Conservation (phyloP, 2,329 filamentous ascomycete species). For the Cladosporium velox region DNA sequence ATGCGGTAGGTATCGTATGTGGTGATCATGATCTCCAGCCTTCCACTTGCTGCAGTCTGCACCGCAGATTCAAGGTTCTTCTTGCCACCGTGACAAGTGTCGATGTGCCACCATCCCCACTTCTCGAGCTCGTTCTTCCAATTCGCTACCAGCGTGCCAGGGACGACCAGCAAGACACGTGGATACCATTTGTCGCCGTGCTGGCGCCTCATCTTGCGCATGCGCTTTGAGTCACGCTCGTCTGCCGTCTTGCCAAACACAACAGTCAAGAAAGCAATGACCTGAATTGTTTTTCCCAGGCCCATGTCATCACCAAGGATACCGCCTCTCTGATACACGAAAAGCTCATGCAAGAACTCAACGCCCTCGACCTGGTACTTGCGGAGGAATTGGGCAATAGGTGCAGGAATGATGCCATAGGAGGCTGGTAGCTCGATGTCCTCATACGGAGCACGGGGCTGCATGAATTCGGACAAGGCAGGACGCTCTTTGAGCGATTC, state of each 20-base stretch:
- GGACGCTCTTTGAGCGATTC: slow-evolving; percentile 70
- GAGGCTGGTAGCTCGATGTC: slow-evolving; percentile 76
- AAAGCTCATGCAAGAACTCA: slow-evolving; percentile 80
- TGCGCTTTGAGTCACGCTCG: slow-evolving; percentile 78
- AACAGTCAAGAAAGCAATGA: slow-evolving; percentile 85
- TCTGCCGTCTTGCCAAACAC: slow-evolving; percentile 95
- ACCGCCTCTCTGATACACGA: slow-evolving; percentile 87
- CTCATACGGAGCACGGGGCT: slow-evolving; percentile 65
- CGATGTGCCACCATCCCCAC: slow-evolving; percentile 96
- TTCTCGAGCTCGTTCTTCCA: slow-evolving; percentile 83
- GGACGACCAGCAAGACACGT: slow-evolving; percentile 80
- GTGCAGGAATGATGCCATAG: slow-evolving; percentile 77
- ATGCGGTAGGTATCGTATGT: slow-evolving; percentile 87
- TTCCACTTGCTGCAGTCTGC: slow-evolving; percentile 68
- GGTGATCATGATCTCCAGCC: slow-evolving; percentile 87
- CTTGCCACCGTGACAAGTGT: slow-evolving; percentile 70
- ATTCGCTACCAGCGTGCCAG: slow-evolving; percentile 83
- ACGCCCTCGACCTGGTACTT: slow-evolving; percentile 89
- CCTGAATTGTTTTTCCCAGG: slow-evolving; percentile 93
- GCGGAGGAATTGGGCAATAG: slow-evolving; percentile 87
- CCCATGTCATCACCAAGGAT: slow-evolving; percentile 98
- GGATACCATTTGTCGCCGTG: slow-evolving; percentile 72
- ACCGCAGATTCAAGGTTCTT: slow-evolving; percentile 54
- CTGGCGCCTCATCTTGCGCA: slow-evolving; percentile 77
- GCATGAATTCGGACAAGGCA: slow-evolving; percentile 63